Evolutionary conservation across 257 asterid genomes (phyloP).

Genomic region (Nicotiana paniculata): DNA sequence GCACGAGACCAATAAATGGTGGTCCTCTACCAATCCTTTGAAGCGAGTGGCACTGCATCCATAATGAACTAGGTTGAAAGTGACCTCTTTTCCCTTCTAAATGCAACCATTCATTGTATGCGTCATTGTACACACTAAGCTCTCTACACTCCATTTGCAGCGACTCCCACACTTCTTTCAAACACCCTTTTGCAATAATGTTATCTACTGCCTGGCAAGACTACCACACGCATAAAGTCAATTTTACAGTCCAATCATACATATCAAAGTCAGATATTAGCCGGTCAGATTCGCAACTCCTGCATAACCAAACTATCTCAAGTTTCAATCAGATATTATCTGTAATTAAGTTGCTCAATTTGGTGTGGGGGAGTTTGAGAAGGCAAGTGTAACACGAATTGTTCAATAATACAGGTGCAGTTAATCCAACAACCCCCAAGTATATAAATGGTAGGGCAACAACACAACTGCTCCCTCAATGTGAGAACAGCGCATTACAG

Average conservation of each 20-base stretch:
- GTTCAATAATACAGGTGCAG: background rate
- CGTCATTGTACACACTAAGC: background rate
- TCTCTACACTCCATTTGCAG: background rate
- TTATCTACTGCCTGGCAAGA: background rate
- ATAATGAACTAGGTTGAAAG: slow-evolving; percentile 17
- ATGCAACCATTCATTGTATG: slow-evolving; percentile 17
- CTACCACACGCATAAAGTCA: background rate
- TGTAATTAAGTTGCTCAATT: background rate
- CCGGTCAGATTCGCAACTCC: background rate
- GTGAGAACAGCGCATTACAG: background rate
- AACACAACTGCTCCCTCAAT: background rate
- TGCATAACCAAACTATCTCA: too few species aligned
- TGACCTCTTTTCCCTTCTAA: slow-evolving; percentile 27
- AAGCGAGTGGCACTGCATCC: slow-evolving; percentile 35
- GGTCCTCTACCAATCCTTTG: slow-evolving; percentile 46
- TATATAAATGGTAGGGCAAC: background rate
- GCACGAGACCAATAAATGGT: slow-evolving; percentile 35
- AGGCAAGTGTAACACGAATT: background rate
- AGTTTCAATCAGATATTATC: background rate
- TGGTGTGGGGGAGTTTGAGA: background rate
- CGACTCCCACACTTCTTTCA: background rate
- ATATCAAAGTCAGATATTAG: background rate
- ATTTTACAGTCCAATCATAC: background rate
- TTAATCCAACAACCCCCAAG: background rate
- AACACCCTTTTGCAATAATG: background rate